Conservation (phyloP, 1,139 yeast genomes). For the Diutina mesorugosa region DNA sequence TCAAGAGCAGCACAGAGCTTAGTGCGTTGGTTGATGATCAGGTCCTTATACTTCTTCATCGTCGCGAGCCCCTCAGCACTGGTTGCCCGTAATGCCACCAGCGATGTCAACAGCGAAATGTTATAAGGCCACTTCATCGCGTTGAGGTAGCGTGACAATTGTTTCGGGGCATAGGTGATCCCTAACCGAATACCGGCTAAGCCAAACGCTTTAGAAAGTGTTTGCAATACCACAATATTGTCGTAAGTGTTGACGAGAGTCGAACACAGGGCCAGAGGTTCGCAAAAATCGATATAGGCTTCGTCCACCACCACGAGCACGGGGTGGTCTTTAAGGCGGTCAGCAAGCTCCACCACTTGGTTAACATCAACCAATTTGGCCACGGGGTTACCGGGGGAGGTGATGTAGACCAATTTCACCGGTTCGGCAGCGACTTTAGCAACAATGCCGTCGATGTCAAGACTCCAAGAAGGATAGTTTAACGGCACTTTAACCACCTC, state of each 20-base stretch:
- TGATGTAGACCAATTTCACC: constrained; percentile 67
- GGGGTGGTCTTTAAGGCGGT: constrained; percentile 17
- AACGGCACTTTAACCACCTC: constrained; percentile 61
- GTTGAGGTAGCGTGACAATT: constrained; percentile 57
- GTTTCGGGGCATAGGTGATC: constrained; percentile 50
- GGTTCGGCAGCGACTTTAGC: constrained; percentile 42
- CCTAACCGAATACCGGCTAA: constrained; percentile 91
- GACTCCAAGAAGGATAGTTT: constrained; percentile 46
- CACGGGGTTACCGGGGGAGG: constrained; percentile 99
- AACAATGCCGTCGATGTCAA: constrained; percentile 45
- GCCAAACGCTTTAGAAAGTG: constrained; percentile 89
- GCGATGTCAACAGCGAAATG: constrained; percentile 71
- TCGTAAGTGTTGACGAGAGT: constrained; percentile 75
- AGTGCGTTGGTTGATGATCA: constrained; percentile 42
- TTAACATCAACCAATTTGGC: constrained; percentile 46
- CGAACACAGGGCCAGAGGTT: constrained; percentile 45
- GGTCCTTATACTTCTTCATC: constrained; percentile 44
- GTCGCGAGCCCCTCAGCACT: constrained; percentile 38
- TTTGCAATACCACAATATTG: constrained; percentile 79
- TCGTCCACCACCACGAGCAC: constrained; percentile 73
- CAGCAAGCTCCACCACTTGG: constrained; percentile 38
- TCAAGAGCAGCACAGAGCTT: constrained; percentile 40
- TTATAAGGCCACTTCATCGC: constrained; percentile 95
- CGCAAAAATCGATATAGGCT: constrained; percentile 77
- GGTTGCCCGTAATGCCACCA: constrained; percentile 65